A percentile compares a stretch with the other conserved stretches of the same genome.
These are phyloP conservation scores for Kluyveromyces wickerhamii DNA, from an alignment of 805 yeast species.

Conservation along the genomic window DNA sequence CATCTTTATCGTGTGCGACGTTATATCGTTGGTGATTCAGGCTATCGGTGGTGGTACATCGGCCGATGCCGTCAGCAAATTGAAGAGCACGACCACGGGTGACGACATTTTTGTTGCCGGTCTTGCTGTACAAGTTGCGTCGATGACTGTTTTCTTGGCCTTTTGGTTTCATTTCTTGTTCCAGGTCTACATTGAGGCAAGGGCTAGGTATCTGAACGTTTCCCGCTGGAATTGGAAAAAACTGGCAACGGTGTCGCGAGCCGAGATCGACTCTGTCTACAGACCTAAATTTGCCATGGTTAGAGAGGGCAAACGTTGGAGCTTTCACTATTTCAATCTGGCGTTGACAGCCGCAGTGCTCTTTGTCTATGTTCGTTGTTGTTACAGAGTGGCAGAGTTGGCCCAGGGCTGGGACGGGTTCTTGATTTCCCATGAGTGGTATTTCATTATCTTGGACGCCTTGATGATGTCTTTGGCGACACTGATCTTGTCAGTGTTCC, in stretches of 20 bases:
- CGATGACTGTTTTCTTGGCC: conserved; percentile 53
- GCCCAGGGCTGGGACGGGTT: conserved; percentile 56
- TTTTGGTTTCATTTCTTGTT: conserved; percentile 42
- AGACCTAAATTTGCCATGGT: conserved; percentile 20
- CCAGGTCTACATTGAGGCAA: conserved; percentile 29
- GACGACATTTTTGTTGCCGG: conserved; percentile 62
- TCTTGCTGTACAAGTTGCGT: conserved; percentile 63
- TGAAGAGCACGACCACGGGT: conserved; percentile 20
- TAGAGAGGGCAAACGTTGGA: conserved; percentile 24
- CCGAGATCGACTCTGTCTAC: conserved; percentile 18
- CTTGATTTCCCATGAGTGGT: conserved; percentile 52
- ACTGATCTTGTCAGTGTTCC: conserved; percentile 41
- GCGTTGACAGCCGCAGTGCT: conserved; percentile 41
- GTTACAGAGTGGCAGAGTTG: conserved; percentile 67
- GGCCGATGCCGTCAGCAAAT: conserved; percentile 34
- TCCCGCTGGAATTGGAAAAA: conserved; percentile 9
- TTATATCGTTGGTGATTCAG: conserved; percentile 57
- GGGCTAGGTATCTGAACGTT: conserved; percentile 19
- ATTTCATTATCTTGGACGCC: conserved; percentile 53
- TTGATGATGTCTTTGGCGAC: conserved; percentile 49
- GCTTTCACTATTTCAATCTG: conserved; percentile 38
- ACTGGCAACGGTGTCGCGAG: conserved; percentile 14
- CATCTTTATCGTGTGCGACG: conserved; percentile 59
- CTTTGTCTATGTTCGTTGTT: conserved; percentile 56
- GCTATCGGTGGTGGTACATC: conserved; percentile 74